Evolutionary conservation across 1,284 basidiomycete species (phyloP), one percentile per base, ranked within the genome.

Genomic region (Microbotryomycetes sp.): DNA sequence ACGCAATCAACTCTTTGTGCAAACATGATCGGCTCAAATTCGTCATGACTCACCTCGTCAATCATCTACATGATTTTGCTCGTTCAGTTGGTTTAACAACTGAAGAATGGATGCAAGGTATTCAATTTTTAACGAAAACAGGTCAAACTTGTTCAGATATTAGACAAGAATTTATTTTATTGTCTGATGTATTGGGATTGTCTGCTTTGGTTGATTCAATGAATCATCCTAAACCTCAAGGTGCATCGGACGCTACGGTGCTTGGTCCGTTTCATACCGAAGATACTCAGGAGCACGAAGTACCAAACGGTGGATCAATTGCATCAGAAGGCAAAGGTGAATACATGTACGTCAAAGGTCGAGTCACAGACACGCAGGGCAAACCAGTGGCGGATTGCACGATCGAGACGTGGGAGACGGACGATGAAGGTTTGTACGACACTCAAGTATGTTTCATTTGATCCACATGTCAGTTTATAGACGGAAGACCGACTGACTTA

Each of bases 391-490:
- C 83, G 4, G 79, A 80, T 63, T 86, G 85, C 1, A 72, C 81
- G 32, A 86, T 91, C 64, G 87, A 91, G 62, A 90, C 88, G 16
- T 91, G 88, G 90, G 89, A 92, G 76, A 85, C 88, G n/a, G 89
- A 92, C 73, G 80, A 80, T 4, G 72, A 82, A 62, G 66, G 88
- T 69, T 73, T 77, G 72, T 85, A 85, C 71, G 83, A 84, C 62
- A 81, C 47, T 36, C 36, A 42, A 19, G 36, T 42, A 9, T 12
- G 36, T 42, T 42, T 19, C 19, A n/a, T n/a, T n/a, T n/a, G n/a
- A n/a, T n/a, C n/a, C n/a, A n/a, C n/a, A 15, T 19, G 15, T 14
- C 15, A 47, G 14, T 12, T n/a, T 19, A 15, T 45, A 14, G 28
- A 19, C 55, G 23, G 5, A 25, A 22, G 19, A 45, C 15, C 19